Evolutionary conservation across 2,329 filamentous ascomycete species (phyloP), one percentile per base, ranked within the genome.

Genomic region (Epichloe glyceriae): DNA sequence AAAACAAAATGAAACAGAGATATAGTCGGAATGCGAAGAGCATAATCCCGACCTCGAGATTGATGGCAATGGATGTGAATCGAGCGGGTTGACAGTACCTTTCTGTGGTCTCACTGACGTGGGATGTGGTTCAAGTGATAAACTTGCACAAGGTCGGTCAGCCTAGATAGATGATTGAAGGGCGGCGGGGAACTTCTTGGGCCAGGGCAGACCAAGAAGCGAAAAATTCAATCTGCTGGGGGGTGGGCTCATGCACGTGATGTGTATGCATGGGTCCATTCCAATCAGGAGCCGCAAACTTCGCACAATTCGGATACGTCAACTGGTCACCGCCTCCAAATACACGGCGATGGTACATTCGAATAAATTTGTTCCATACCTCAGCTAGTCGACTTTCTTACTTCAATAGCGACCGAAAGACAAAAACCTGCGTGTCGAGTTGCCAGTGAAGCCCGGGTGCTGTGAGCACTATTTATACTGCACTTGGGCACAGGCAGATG

Each of bases 141-240:
- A 67, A 64, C 62, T 66, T 67, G 57, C 55, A 54, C 53, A 45
- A 54, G 47, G 61, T 58, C 54, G 62, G 64, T 65, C 62, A 60
- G 64, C 63, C 60, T 65, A 52, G 61, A 61, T 68, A 65, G 70
- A 68, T 69, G 65, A 15, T 30, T 30, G 39, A 66, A 52, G 64
- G 62, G 65, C 62, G 64, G 68, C 68, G 66, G 67, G 66, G 67
- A 66, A 69, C 62, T 64, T 62, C 63, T 64, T 57, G 62, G 58
- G 62, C 45, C 47, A 60, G 63, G 63, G 64, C 62, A 60, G 60
- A 58, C 59, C 59, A 53, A 62, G 61, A 64, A 65, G 66, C 64
- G 66, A 70, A 71, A 71, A 71, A 66, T 67, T 71, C 68, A 68
- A 62, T 65, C 64, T 62, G 58, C 61, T 56, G 58, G 52, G 58